These are phyloP conservation scores for Fonsecaea multimorphosa DNA, from an alignment of 2,329 filamentous ascomycete species.

Conservation along the genomic window DNA sequence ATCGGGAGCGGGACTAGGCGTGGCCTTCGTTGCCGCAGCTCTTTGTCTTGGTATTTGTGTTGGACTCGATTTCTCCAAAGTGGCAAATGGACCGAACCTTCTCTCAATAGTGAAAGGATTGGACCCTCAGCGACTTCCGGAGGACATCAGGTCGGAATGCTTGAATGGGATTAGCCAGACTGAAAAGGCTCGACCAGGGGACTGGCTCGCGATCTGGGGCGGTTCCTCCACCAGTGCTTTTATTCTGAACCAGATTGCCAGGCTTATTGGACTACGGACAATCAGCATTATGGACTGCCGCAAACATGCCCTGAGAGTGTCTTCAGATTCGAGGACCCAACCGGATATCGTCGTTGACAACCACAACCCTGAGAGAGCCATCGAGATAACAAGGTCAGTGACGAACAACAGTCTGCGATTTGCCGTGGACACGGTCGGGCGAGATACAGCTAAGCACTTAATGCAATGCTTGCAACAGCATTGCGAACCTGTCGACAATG, in stretches of 20 bases:
- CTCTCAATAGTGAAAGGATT: slow-evolving; percentile 57
- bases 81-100: slow-evolving; percentile 64
- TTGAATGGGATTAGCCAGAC: slow-evolving; percentile 59
- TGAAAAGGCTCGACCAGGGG: slow-evolving; percentile 65
- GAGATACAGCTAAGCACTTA: slow-evolving; percentile 66
- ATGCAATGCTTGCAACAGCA: slow-evolving; percentile 56
- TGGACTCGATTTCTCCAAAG: slow-evolving; percentile 67
- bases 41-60: slow-evolving; percentile 72
- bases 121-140: slow-evolving; percentile 57
- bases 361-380: slow-evolving; percentile 68
- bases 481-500: not conserved
- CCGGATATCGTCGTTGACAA: slow-evolving; percentile 71
- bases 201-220: slow-evolving; percentile 78
- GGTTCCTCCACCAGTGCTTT: slow-evolving; percentile 75
- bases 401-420: slow-evolving; percentile 65
- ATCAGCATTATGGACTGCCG: slow-evolving; percentile 70
- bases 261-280: slow-evolving; percentile 68
- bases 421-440: slow-evolving; percentile 71
- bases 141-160: slow-evolving; percentile 69
- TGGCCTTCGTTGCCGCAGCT: slow-evolving; percentile 73
- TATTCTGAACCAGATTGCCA: slow-evolving; percentile 70
- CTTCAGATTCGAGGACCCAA: slow-evolving; percentile 14
- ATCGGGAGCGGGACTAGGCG: slow-evolving; percentile 68
- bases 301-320: slow-evolving; percentile 60
- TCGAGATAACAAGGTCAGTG: slow-evolving; percentile 67